These are phyloP conservation scores for Trichoderma sp. DNA, from an alignment of 2,329 filamentous ascomycete genomes.

Conservation along the genomic window DNA sequence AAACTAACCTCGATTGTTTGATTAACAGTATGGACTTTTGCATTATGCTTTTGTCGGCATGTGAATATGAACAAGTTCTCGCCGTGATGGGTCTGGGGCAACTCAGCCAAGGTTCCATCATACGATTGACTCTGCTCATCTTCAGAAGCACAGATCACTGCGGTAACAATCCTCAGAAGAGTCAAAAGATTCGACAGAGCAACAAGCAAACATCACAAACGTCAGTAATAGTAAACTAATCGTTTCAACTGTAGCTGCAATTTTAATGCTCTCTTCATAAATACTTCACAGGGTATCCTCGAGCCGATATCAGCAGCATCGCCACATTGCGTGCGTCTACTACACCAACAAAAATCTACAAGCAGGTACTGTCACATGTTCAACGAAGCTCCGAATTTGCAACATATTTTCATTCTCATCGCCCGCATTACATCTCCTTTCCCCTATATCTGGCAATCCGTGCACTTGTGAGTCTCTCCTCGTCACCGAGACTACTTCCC, in stretches of 20 bases:
- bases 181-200: neutral
- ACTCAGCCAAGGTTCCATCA: neutral
- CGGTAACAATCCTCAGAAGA: neutral
- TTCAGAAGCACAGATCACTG: neutral
- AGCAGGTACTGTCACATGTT: neutral
- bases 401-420: slow-evolving; percentile 5
- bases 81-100: neutral
- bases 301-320: neutral
- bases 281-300: neutral
- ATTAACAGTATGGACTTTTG: neutral
- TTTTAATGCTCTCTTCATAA: neutral
- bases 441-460: neutral
- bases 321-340: too few species aligned
- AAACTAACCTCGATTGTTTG: neutral
- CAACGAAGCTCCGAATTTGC: neutral
- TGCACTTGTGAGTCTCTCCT: slow-evolving; percentile 3
- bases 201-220: neutral
- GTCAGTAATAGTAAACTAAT: neutral
- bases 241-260: neutral
- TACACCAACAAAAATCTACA: neutral
- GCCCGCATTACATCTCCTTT: neutral
- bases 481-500: slow-evolving; percentile 6
- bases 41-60: neutral
- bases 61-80: neutral
- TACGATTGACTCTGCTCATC: neutral